Percentiles rank a stretch among this genome's conserved stretches.
These are phyloP conservation scores for Plasmodiophora brassicae DNA, from an alignment of 208 protist genomes.

Conservation along the genomic window DNA sequence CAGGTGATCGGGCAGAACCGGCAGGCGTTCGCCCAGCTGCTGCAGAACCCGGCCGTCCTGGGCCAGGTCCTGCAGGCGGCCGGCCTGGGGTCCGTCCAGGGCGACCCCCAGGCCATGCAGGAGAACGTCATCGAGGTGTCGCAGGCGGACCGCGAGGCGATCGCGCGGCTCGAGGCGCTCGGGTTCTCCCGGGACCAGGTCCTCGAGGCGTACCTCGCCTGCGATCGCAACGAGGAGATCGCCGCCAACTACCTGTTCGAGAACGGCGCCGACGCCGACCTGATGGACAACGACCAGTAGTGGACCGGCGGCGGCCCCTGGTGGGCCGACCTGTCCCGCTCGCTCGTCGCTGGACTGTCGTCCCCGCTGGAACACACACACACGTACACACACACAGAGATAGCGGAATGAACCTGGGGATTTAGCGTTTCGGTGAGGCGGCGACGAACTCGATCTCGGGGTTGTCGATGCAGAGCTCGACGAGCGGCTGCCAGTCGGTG, in stretches of 20 bases:
- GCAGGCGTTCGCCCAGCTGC: not conserved
- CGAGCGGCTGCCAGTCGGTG: slow-evolving; percentile 42
- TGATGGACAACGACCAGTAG: no score
- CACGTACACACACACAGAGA: no score
- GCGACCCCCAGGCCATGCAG: not conserved
- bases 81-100: not conserved
- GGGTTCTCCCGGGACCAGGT: not conserved
- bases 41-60: not conserved
- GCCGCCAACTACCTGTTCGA: slow-evolving; percentile 35
- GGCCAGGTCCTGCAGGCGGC: not conserved
- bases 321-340: no score
- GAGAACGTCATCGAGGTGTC: not conserved
- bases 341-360: no score
- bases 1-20: not conserved
- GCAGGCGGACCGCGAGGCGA: slow-evolving; percentile 6
- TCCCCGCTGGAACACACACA: no score
- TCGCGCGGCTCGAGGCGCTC: slow-evolving; percentile 19
- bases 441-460: slow-evolving; percentile 34
- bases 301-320: no score
- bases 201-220: slow-evolving; percentile 31
- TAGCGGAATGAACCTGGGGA: no score
- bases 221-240: slow-evolving; percentile 33
- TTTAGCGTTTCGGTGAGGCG: no score
- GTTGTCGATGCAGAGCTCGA: slow-evolving; percentile 43
- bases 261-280: not conserved